These are phyloP conservation scores for Phaseolus lunatus DNA, from an alignment of 306 rosid species.

Conservation along the genomic window DNA sequence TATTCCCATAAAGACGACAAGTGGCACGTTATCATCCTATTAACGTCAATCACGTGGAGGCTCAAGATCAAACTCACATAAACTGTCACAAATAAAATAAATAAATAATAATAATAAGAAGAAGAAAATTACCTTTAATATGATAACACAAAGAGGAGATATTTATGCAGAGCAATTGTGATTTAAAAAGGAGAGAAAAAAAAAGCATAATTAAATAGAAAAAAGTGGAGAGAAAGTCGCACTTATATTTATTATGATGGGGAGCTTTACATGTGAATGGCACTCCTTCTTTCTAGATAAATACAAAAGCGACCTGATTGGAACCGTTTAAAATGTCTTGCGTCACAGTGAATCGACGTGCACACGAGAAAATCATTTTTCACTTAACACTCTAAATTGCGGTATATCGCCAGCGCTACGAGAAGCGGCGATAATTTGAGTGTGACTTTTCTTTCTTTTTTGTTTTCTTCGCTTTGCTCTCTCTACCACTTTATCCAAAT, in stretches of 20 bases:
- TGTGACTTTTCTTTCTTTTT: constrained; percentile 3
- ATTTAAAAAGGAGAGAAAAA: background rate
- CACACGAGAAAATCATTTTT: constrained; percentile 39
- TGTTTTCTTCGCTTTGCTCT: constrained; percentile 16
- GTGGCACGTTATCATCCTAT: constrained; percentile 40
- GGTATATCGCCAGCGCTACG: background rate
- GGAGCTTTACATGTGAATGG: constrained; percentile 52
- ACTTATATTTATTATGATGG: constrained; percentile 42
- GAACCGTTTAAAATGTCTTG: constrained; percentile 75
- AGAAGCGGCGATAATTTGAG: constrained; percentile 36
- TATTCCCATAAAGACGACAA: constrained; percentile 21
- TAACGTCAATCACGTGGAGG: constrained; percentile 29
- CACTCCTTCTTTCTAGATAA: constrained; percentile 49
- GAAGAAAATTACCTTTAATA: background rate
- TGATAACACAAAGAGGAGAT: background rate
- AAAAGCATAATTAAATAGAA: background rate
- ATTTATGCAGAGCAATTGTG: background rate
- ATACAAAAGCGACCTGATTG: constrained; percentile 71
- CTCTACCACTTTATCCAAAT: constrained; percentile 49
- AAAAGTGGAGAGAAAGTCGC: constrained; percentile 10
- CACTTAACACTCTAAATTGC: background rate
- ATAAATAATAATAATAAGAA: background rate
- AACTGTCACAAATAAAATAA: background rate
- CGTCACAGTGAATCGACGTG: constrained; percentile 72
- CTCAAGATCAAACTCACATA: background rate